Evolutionary conservation across 768 basidiomycete genomes (phyloP).

Genomic region (Suillus placidus): DNA sequence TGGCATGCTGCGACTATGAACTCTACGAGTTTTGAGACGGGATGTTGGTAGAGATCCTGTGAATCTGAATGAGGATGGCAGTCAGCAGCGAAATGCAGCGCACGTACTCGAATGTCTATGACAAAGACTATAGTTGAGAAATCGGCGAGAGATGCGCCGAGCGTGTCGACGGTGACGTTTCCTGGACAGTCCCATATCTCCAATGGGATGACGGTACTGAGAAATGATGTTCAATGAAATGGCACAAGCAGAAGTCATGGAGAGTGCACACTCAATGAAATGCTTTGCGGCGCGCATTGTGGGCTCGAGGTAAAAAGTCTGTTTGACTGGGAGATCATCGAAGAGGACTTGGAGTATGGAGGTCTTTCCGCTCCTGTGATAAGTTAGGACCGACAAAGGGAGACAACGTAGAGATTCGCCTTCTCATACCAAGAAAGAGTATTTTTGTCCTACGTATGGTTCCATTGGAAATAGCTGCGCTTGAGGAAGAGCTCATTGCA

Average conservation of each 20-base stretch:
- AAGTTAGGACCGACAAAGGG: constrained; percentile 10
- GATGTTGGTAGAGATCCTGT: constrained; percentile 83
- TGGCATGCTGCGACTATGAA: constrained; percentile 78
- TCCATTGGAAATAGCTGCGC: constrained; percentile 18
- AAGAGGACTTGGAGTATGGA: constrained; percentile 93
- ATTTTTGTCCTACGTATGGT: constrained; percentile 58
- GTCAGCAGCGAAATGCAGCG: constrained; percentile 15
- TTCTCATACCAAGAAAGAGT: constrained; percentile 70
- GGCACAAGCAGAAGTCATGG: background rate
- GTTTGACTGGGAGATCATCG: constrained; percentile 77
- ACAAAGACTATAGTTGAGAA: constrained; percentile 91
- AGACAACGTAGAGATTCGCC: constrained; percentile 40
- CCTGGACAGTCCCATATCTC: constrained; percentile 97
- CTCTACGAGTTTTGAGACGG: constrained; percentile 80
- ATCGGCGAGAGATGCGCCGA: constrained; percentile 72
- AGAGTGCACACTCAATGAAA: constrained; percentile 71
- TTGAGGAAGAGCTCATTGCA: constrained; percentile 16
- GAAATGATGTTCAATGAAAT: no score
- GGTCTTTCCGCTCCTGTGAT: constrained; percentile 83
- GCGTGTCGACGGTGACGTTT: constrained; percentile 76
- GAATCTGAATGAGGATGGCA: background rate
- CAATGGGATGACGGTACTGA: constrained; percentile 87
- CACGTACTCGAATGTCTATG: constrained; percentile 87
- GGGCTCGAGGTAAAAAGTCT: constrained; percentile 88
- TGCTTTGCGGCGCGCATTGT: constrained; percentile 78